Evolutionary conservation across 805 yeast genomes (phyloP).

Genomic region (Torulaspora delbrueckii): DNA sequence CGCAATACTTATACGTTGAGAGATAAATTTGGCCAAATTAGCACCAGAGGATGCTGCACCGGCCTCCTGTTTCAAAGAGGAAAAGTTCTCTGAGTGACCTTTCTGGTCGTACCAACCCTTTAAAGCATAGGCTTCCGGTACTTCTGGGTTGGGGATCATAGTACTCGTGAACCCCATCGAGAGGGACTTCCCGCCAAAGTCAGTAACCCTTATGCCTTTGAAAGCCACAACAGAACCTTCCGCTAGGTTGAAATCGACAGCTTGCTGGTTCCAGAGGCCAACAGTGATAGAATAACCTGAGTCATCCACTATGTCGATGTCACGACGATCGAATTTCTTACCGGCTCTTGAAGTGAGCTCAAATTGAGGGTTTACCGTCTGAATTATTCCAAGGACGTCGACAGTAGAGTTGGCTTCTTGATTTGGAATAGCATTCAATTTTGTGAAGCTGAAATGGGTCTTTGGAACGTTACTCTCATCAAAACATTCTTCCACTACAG

Average conservation of each 20-base stretch:
- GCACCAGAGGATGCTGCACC: conserved; percentile 35
- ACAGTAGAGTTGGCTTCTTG: conserved; percentile 66
- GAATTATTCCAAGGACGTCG: conserved; percentile 85
- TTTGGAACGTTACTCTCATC: conserved; percentile 68
- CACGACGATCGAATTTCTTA: conserved; percentile 88
- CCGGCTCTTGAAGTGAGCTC: conserved; percentile 88
- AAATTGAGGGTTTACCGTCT: conserved; percentile 66
- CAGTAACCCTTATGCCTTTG: conserved; percentile 85
- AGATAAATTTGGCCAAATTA: conserved; percentile 40
- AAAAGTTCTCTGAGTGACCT: conserved; percentile 61
- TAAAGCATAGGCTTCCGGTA: conserved; percentile 77
- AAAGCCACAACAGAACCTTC: conserved; percentile 84
- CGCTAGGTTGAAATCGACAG: conserved; percentile 67
- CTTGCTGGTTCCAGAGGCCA: conserved; percentile 88
- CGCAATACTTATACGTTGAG: conserved; percentile 59
- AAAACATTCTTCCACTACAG: conserved; percentile 63
- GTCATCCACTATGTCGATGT: conserved; percentile 79
- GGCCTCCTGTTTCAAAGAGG: conserved; percentile 53
- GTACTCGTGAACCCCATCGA: conserved; percentile 77
- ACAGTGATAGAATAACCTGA: conserved; percentile 67
- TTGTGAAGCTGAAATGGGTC: conserved; percentile 68
- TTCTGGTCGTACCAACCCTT: conserved; percentile 93
- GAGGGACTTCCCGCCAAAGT: conserved; percentile 80
- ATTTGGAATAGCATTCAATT: conserved; percentile 59
- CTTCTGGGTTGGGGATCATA: conserved; percentile 76